Percentiles rank a stretch among this genome's conserved stretches.
Conservation (phyloP, 805 yeast genomes). For the Ogataea degrootiae region DNA sequence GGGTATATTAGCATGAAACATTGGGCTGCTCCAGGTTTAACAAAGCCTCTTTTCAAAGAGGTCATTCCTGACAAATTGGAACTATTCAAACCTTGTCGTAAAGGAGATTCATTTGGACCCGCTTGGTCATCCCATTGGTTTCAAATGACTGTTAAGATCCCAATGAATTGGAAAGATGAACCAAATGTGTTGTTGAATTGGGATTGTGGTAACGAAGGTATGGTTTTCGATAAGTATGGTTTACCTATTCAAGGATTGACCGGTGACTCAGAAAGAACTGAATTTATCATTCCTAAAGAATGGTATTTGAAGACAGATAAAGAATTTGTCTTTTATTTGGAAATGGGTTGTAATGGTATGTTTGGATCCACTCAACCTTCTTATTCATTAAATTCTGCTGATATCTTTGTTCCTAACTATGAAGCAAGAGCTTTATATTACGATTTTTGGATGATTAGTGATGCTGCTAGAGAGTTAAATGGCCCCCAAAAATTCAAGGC, state of each 20-base stretch:
- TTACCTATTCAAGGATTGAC: conserved; percentile 78
- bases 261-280: conserved; percentile 76
- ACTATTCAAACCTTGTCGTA: conserved; percentile 51
- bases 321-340: conserved; percentile 70
- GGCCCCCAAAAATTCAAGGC: conserved; percentile 86
- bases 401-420: conserved; percentile 73
- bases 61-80: conserved; percentile 45
- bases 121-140: conserved; percentile 98
- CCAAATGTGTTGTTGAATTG: conserved; percentile 66
- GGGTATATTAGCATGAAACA: conserved; percentile 55
- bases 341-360: conserved; percentile 93
- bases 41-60: conserved; percentile 59
- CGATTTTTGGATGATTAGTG: conserved; percentile 87
- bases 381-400: conserved; percentile 65
- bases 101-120: conserved; percentile 84
- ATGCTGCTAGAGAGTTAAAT: conserved; percentile 83
- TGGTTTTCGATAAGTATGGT: conserved; percentile 66
- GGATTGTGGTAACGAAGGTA: conserved; percentile 85
- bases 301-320: conserved; percentile 39
- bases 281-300: conserved; percentile 58
- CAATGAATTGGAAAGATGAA: conserved; percentile 49
- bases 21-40: conserved; percentile 68
- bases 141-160: conserved; percentile 59
- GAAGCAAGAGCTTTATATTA: conserved; percentile 72
- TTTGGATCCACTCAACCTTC: conserved; percentile 62